Evolutionary conservation across 2,329 filamentous ascomycete genomes (phyloP).

Genomic region (Ceratocystis destructans): DNA sequence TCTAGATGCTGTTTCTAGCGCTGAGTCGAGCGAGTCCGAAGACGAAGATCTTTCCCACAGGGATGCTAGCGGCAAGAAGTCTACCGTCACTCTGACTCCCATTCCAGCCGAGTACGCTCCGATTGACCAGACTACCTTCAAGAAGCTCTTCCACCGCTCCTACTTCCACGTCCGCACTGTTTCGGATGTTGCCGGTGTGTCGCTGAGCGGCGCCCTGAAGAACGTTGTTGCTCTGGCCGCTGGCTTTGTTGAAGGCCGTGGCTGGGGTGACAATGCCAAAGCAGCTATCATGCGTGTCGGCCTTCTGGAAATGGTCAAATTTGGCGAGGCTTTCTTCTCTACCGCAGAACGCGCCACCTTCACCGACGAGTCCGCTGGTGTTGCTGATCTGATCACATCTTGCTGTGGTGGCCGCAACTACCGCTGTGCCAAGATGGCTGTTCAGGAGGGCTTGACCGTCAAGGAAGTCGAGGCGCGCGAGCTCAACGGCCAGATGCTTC

Average conservation of each 20-base stretch:
- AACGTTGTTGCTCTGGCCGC: constrained; percentile 92
- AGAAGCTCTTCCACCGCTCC: constrained; percentile 78
- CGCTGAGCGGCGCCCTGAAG: constrained; percentile 85
- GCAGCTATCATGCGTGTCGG: constrained; percentile 97
- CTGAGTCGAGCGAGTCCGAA: constrained; percentile 31
- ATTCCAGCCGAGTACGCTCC: constrained; percentile 73
- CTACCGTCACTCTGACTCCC: constrained; percentile 56
- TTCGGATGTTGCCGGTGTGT: constrained; percentile 90
- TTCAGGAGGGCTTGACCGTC: constrained; percentile 65
- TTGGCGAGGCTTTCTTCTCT: constrained; percentile 87
- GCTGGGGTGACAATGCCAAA: constrained; percentile 98
- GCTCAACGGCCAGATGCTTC: constrained; percentile 91
- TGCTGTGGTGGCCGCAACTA: constrained; percentile 90
- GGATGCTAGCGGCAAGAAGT: constrained; percentile 52
- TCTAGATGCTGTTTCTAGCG: constrained; percentile 67
- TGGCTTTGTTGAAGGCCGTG: constrained; percentile 86
- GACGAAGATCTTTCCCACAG: constrained; percentile 49
- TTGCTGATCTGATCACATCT: constrained; percentile 89
- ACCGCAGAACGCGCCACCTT: constrained; percentile 74
- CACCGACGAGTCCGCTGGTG: constrained; percentile 90
- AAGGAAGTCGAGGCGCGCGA: constrained; percentile 79
- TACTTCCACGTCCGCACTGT: constrained; percentile 97
- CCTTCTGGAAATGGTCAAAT: constrained; percentile 90
- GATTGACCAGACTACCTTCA: constrained; percentile 71
- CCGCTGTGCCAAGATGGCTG: constrained; percentile 77